phyloP scores from a whole-genome alignment of 495 filamentous ascomycete species.

The Talaromyces stipitatus region DNA sequence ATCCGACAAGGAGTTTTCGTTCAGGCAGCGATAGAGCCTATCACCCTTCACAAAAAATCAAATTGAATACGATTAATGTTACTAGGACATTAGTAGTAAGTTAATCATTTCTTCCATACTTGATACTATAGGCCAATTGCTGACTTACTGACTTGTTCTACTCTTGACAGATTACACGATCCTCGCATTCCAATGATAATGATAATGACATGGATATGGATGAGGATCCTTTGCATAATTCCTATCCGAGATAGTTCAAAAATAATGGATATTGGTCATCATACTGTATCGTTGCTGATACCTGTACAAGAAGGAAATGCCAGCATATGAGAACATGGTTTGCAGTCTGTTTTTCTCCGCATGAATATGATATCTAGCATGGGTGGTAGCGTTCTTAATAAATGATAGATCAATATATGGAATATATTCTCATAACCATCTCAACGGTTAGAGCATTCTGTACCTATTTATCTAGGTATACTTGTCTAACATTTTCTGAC shows the following conservation, averaged over 20 bases:
- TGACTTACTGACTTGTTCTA: background rate
- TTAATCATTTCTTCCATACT: background rate
- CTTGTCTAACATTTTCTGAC: too few relatives aligned
- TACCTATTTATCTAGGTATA: too few relatives aligned
- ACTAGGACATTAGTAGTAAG: slow-evolving; percentile 3
- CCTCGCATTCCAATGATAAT: slow-evolving; percentile 1
- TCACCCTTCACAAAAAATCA: background rate
- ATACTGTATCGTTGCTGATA: background rate
- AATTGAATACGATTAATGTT: slow-evolving; percentile 1
- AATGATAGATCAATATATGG: background rate
- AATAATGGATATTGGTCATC: background rate
- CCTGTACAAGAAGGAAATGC: background rate
- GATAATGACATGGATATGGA: slow-evolving; percentile 1
- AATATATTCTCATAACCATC: too few relatives aligned
- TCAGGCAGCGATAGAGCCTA: background rate
- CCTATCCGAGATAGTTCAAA: background rate
- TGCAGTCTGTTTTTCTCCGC: background rate
- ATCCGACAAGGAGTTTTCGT: background rate
- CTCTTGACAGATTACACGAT: slow-evolving; percentile 1
- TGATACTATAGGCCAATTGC: too few relatives aligned
- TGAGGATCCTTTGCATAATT: slow-evolving; percentile 4
- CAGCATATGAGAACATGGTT: background rate
- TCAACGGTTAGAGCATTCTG: too few relatives aligned
- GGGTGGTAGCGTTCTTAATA: background rate
- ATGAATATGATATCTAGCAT: background rate